Evolutionary conservation across 768 basidiomycete genomes (phyloP).

Genomic region (Tylopilus intermedius): DNA sequence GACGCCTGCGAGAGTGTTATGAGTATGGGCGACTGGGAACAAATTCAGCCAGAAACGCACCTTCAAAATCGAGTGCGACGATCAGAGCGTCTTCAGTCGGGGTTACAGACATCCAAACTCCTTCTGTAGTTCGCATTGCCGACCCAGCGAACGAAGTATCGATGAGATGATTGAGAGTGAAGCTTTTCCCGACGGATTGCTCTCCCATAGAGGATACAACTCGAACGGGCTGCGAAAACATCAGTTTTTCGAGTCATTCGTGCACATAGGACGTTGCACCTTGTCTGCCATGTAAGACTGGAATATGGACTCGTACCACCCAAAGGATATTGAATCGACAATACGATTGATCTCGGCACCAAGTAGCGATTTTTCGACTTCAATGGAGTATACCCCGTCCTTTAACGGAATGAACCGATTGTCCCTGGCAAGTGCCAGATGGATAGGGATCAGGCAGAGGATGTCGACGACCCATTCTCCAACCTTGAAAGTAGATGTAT

Average conservation of each 20-base stretch:
- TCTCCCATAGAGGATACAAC: constrained; percentile 68
- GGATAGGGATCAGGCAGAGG: constrained; percentile 60
- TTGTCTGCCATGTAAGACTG: constrained; percentile 58
- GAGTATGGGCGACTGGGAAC: not conserved
- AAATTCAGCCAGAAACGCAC: constrained; percentile 20
- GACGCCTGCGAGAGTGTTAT: constrained; percentile 39
- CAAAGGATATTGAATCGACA: constrained; percentile 52
- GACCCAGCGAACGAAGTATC: constrained; percentile 64
- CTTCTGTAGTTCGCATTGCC: constrained; percentile 61
- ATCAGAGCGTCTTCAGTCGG: constrained; percentile 51
- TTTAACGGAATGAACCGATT: constrained; percentile 60
- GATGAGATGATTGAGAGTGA: constrained; percentile 51
- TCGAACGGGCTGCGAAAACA: constrained; percentile 44
- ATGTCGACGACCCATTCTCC: constrained; percentile 63
- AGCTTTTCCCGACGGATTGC: constrained; percentile 62
- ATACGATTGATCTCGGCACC: constrained; percentile 56
- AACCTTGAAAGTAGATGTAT: constrained; percentile 36
- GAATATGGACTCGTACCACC: constrained; percentile 64
- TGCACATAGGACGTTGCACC: constrained; percentile 23
- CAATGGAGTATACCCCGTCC: constrained; percentile 46
- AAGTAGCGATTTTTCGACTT: constrained; percentile 48
- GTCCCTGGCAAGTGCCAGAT: constrained; percentile 54
- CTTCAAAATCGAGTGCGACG: constrained; percentile 66
- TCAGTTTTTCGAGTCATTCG: not conserved
- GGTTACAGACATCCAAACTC: constrained; percentile 63